Evolutionary conservation across 495 filamentous ascomycete genomes (phyloP).

Genomic region (Penicillium taxi): DNA sequence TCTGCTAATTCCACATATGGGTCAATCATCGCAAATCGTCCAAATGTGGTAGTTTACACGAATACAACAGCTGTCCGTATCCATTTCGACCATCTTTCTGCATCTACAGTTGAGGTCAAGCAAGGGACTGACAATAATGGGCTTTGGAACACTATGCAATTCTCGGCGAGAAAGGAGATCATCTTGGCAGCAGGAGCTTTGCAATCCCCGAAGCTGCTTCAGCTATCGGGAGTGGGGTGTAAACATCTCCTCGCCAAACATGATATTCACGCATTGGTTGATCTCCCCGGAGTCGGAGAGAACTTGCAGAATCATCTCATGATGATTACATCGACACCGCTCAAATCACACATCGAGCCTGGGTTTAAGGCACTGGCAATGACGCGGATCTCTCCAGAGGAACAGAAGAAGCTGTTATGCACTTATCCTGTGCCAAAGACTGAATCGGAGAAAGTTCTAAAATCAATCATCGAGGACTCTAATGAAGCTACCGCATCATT

Average conservation of each 20-base stretch:
- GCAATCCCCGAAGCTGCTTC: conserved; percentile 45
- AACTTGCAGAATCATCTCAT: conserved; percentile 37
- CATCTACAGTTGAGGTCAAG: conserved; percentile 16
- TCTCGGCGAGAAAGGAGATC: conserved; percentile 33
- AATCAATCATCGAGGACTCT: conserved; percentile 9
- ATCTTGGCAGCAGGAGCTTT: conserved; percentile 46
- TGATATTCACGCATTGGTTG: conserved; percentile 23
- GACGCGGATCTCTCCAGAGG: conserved; percentile 5
- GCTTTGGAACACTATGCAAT: conserved; percentile 5
- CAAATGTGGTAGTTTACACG: conserved; percentile 43
- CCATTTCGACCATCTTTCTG: conserved; percentile 14
- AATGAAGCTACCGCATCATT: conserved; percentile 7
- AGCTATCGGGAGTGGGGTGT: conserved; percentile 42
- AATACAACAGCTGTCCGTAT: conserved; percentile 39
- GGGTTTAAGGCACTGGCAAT: conserved; percentile 9
- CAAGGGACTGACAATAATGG: conserved; percentile 24
- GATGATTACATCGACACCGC: conserved; percentile 3
- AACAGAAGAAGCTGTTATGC: conserved; percentile 1
- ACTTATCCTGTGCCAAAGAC: not conserved
- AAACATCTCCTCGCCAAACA: conserved; percentile 3
- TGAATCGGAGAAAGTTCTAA: not conserved
- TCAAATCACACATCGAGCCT: conserved; percentile 2
- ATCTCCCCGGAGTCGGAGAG: conserved; percentile 33
- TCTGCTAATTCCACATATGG: conserved; percentile 20
- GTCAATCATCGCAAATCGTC: conserved; percentile 33